Base-by-base conservation (phyloP, 2,329 filamentous ascomycete genomes). In the Aspergillus persii region DNA sequence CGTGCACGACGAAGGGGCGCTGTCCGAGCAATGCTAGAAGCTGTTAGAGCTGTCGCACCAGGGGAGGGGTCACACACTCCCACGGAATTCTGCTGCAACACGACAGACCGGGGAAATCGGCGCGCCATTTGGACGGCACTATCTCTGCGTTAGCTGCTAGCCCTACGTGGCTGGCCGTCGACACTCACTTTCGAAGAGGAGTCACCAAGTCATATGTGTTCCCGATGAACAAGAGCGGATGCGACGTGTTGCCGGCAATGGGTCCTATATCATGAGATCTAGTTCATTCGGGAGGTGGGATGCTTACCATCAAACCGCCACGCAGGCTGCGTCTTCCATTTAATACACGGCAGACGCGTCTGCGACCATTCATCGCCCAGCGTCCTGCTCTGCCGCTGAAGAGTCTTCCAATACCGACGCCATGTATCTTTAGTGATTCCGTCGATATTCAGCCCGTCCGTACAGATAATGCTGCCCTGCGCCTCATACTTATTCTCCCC, bases 191-290 rank as follows among this genome's bases (percentile, higher is more conserved):
- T 5, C 26, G 50, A 12, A 53, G 50, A 26, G 50, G 56, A 3
- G 50, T 57, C 26, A 53, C 50, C 18, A 30, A 41, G 27, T 57
- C 41, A 49, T 57, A 57, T 5, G 39, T 53, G 50, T 57, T 57
- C 3, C 56, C 50, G 23, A 53, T 48, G 47, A 57, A 53, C 4
- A 53, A 8, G 26, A 57, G 30, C 9, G 41, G 56, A 48, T 57
- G 26, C 15, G 50, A 57, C 29, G 50, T 57, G 15, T 49, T 53
- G 23, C 56, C 50, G 30, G 41, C 30, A 11, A 57, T 36, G 12
- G 29, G 50, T 3, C 44, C 41, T 57, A n/a, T 26, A 15, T 23
- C 11, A 47, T 47, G 18, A 47, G 44, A 47, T 23, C 26, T 1
- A 4, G 11, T 8, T 12, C 44, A 9, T 7, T 9, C 23, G 7